Evolutionary conservation across 371 early-diverging fungal genomes (phyloP).

Genomic region (Mortierella sp.): DNA sequence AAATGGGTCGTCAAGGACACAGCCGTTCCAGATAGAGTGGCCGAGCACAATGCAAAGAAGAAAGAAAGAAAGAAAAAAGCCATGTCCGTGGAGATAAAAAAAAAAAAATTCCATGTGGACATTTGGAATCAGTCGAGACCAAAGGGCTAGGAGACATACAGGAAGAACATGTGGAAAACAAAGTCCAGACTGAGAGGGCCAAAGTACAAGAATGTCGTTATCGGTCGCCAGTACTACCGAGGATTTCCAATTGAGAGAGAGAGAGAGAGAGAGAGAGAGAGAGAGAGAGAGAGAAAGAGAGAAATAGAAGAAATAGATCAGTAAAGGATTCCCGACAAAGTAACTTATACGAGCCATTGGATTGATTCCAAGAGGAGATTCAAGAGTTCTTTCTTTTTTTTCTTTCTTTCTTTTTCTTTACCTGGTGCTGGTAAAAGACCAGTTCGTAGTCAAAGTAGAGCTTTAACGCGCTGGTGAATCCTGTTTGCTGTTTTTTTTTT

Average conservation of each 20-base stretch:
- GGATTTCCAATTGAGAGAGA: too few relatives aligned
- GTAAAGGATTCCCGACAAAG: not conserved
- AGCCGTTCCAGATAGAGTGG: too few relatives aligned
- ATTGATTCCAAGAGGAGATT: conserved; percentile 5
- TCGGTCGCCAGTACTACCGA: conserved; percentile 90
- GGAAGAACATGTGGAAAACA: conserved; percentile 93
- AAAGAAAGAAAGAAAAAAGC: not conserved
- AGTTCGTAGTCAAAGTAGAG: conserved; percentile 83
- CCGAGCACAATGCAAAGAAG: too few relatives aligned
- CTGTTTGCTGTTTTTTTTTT: conserved; percentile 65
- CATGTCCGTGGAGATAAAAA: not conserved
- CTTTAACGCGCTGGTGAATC: conserved; percentile 76
- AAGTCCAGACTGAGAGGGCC: conserved; percentile 91
- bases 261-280: not conserved
- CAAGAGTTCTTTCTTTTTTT: not conserved
- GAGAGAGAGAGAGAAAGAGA: not conserved
- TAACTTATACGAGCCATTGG: not conserved
- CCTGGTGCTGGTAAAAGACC: conserved; percentile 74
- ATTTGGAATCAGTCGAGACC: too few relatives aligned
- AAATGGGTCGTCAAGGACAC: too few relatives aligned
- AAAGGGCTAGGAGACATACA: conserved; percentile 66
- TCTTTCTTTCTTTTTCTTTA: conserved; percentile 40
- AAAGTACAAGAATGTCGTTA: conserved; percentile 93
- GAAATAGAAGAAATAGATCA: not conserved
- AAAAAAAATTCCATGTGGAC: not conserved